phyloP scores from a whole-genome alignment of 495 filamentous ascomycete species.

The Clavariopsis aquatica region DNA sequence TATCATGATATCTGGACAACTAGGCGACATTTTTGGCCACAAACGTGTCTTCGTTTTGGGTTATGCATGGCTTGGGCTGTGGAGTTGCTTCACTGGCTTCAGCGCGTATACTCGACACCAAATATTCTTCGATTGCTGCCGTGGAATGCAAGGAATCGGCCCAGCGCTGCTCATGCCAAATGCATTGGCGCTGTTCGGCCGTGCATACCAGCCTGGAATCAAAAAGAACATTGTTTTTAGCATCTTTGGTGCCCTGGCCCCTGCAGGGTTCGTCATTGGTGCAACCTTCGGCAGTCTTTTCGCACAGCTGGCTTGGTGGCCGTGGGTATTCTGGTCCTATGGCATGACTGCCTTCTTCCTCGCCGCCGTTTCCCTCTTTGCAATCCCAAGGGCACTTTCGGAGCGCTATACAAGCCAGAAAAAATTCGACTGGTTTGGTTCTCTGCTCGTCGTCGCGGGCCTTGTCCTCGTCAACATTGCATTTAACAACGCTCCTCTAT shows the following conservation, averaged over 20 bases:
- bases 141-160: slow-evolving; percentile 46
- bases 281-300: slow-evolving; percentile 38
- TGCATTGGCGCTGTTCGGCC: slow-evolving; percentile 42
- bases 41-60: slow-evolving; percentile 62
- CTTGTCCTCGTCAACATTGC: slow-evolving; percentile 42
- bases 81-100: slow-evolving; percentile 61
- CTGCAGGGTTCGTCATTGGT: slow-evolving; percentile 40
- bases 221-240: slow-evolving; percentile 43
- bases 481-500: slow-evolving; percentile 40
- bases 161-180: slow-evolving; percentile 45
- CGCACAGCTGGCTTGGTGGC: slow-evolving; percentile 39
- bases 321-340: slow-evolving; percentile 43
- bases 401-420: slow-evolving; percentile 9
- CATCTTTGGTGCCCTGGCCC: slow-evolving; percentile 42
- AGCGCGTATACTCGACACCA: slow-evolving; percentile 42
- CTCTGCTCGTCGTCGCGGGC: slow-evolving; percentile 37
- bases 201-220: slow-evolving; percentile 40
- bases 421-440: slow-evolving; percentile 40
- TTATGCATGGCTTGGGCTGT: slow-evolving; percentile 62
- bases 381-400: slow-evolving; percentile 34
- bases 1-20: slow-evolving; percentile 62
- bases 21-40: slow-evolving; percentile 67
- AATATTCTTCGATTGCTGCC: slow-evolving; percentile 44
- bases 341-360: slow-evolving; percentile 35
- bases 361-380: slow-evolving; percentile 20